These are phyloP conservation scores for Nidularia sp. DNA, from an alignment of 768 basidiomycete species.

Conservation along the genomic window DNA sequence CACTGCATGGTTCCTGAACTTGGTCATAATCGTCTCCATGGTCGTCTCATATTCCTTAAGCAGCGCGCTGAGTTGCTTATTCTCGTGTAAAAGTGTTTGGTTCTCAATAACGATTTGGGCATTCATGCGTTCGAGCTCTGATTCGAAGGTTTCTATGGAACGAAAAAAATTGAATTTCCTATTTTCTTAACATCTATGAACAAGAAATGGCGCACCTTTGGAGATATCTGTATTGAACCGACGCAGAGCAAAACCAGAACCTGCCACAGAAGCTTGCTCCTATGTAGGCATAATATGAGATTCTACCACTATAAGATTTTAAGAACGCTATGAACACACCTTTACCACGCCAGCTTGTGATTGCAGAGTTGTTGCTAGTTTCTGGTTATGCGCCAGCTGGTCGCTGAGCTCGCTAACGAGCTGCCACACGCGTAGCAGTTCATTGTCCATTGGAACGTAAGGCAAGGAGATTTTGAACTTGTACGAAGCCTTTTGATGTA, in stretches of 20 bases:
- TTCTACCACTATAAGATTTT: not conserved
- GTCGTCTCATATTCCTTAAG: slow-evolving; percentile 94
- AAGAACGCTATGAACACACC: slow-evolving; percentile 32
- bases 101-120: slow-evolving; percentile 93
- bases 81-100: slow-evolving; percentile 87
- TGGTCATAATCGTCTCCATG: slow-evolving; percentile 94
- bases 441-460: slow-evolving; percentile 51
- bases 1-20: slow-evolving; percentile 90
- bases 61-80: slow-evolving; percentile 85
- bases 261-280: slow-evolving; percentile 72
- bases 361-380: slow-evolving; percentile 64
- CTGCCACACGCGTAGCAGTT: slow-evolving; percentile 73
- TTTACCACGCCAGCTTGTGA: slow-evolving; percentile 70
- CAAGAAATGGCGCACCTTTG: slow-evolving; percentile 47
- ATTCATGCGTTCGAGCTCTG: slow-evolving; percentile 86
- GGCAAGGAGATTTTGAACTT: too few relatives aligned
- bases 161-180: slow-evolving; percentile 11
- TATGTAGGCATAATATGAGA: not conserved
- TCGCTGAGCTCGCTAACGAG: slow-evolving; percentile 80
- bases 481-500: too few relatives aligned
- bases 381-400: slow-evolving; percentile 79
- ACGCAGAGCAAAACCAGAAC: slow-evolving; percentile 73
- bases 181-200: slow-evolving; percentile 21
- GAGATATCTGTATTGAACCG: slow-evolving; percentile 87
- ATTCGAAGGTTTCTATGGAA: slow-evolving; percentile 80